Base-by-base conservation (phyloP, 2,329 filamentous ascomycete genomes). In the Ascochyta lentis region DNA sequence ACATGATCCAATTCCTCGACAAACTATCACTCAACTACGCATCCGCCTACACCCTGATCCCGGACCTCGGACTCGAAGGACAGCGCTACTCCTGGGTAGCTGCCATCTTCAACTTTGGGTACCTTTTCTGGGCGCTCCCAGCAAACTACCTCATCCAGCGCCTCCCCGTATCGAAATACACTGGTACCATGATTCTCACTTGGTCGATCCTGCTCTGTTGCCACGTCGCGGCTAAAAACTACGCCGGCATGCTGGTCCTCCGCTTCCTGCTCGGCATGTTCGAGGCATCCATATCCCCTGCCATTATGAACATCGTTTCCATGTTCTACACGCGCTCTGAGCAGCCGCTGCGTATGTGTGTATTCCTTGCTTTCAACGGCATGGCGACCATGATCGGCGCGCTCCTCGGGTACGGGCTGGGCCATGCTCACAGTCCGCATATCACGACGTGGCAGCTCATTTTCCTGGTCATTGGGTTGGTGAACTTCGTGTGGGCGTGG, bases 131-230 rank as follows among this genome's bases (percentile, higher is more conserved):
- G 71, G 76, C 74, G 0, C 59, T 77, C 0, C 76, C 76, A 0
- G 73, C 75, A 33, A 77, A 76, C 51, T 68, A 76, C 24, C 59
- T 77, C 2, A 75, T 77, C 26, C 74, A 77, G 37, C 66, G 70
- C 0, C 60, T 76, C 0, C 73, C 74, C 0, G 73, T 76, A 0
- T 67, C 71, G 1, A 76, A 73, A 51, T 76, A 75, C 53, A 76
- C 72, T 0, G 74, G 73, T 1, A 56, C 43, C 16, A 76, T 75
- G 69, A 75, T 76, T 7, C 60, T 77, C 15, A 48, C 77, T 35
- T 83, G 81, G 81, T 73, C 73, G 1, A 72, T 83, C 6, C 65
- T 83, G 2, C 75, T 79, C 0, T 70, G 81, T 45, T 76, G 81
- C 50, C 73, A 76, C 49, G 72, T 74, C 15, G 73, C 70, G 0